Conservation (phyloP, 1,139 yeast genomes). For the Lodderomyces oxycetoniae region DNA sequence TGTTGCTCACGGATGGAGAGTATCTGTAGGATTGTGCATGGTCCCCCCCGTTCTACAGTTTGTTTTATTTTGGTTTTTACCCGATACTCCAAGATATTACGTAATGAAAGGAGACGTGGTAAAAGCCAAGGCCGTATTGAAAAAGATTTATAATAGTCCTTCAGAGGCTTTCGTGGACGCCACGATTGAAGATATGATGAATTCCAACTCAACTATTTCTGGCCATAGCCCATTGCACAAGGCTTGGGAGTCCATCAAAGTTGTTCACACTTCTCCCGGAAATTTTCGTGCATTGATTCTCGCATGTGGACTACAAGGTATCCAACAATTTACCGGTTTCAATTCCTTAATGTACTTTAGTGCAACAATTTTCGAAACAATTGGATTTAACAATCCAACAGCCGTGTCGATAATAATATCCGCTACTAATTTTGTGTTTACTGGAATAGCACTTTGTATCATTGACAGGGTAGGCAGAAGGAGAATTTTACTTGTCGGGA, state of each 20-base stretch:
- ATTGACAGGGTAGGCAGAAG: conserved; percentile 88
- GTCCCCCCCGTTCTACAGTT: conserved; percentile 82
- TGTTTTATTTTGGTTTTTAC: conserved; percentile 73
- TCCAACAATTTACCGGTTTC: conserved; percentile 94
- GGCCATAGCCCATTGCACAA: conserved; percentile 52
- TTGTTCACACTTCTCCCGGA: conserved; percentile 70
- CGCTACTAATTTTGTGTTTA: conserved; percentile 86
- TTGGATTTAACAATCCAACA: conserved; percentile 80
- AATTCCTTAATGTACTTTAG: conserved; percentile 93
- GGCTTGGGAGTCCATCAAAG: conserved; percentile 59
- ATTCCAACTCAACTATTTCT: conserved; percentile 57
- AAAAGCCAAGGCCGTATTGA: conserved; percentile 62
- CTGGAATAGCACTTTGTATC: conserved; percentile 73
- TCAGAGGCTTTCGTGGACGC: conserved; percentile 53
- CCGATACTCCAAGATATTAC: conserved; percentile 91
- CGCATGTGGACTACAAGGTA: conserved; percentile 90
- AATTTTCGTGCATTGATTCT: conserved; percentile 83
- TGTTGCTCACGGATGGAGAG: conserved; percentile 85
- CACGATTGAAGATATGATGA: conserved; percentile 55
- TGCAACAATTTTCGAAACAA: conserved; percentile 81
- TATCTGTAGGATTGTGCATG: conserved; percentile 83
- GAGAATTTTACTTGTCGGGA: conserved; percentile 62
- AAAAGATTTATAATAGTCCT: conserved; percentile 53
- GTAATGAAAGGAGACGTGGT: conserved; percentile 64
- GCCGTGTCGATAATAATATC: conserved; percentile 93